Conservation (phyloP, 768 basidiomycete species). For the Leccinum disarticulatum region DNA sequence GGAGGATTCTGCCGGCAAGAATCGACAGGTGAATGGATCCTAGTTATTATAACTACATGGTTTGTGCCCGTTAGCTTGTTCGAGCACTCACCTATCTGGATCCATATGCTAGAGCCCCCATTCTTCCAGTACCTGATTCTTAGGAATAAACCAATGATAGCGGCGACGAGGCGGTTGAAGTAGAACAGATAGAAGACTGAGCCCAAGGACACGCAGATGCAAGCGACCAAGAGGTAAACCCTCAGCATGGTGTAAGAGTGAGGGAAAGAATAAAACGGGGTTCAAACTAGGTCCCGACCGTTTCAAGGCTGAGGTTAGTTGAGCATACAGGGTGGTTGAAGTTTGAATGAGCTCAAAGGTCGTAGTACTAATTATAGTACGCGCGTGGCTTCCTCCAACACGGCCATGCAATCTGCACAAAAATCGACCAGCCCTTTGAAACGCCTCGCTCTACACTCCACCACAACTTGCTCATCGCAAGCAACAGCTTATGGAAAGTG, state of each 20-base stretch:
- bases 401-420: conserved; percentile 26
- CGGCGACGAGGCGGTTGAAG: conserved; percentile 83
- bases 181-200: conserved; percentile 83
- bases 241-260: conserved; percentile 47
- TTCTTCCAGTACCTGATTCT: conserved; percentile 79
- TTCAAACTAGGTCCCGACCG: neutral
- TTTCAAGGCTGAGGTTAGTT: conserved; percentile 2
- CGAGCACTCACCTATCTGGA: conserved; percentile 68
- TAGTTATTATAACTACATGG: conserved; percentile 28
- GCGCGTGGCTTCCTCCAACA: neutral
- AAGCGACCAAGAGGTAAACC: conserved; percentile 60
- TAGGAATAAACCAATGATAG: conserved; percentile 60
- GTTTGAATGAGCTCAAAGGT: neutral
- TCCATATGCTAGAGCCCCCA: conserved; percentile 74
- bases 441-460: conserved; percentile 68
- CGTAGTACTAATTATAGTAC: neutral
- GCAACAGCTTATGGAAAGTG: conserved; percentile 88
- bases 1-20: conserved; percentile 79
- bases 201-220: conserved; percentile 53
- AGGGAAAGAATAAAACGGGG: neutral
- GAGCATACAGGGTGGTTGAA: neutral
- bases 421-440: conserved; percentile 48
- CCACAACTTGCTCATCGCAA: conserved; percentile 67
- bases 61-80: neutral
- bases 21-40: conserved; percentile 92